Percentiles rank a stretch among this genome's conserved stretches.
Evolutionary conservation across 2,329 filamentous ascomycete species (phyloP).

Genomic region (Alternaria ethzedia): DNA sequence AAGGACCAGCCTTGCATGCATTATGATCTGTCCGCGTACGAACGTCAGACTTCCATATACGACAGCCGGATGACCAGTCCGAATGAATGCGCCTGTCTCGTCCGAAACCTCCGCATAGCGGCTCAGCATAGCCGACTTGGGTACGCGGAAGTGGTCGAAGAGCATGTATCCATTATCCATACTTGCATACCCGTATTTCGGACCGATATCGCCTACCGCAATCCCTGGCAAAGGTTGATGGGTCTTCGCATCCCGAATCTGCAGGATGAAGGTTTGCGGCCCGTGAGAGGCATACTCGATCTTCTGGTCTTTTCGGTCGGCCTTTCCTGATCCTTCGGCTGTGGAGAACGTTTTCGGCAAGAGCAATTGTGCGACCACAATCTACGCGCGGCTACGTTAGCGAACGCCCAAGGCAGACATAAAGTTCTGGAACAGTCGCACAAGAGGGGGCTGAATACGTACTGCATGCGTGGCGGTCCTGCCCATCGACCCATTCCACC

Average conservation of each 20-base stretch:
- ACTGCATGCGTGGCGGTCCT: constrained; percentile 61
- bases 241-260: constrained; percentile 58
- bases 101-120: constrained; percentile 58
- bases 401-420: constrained; percentile 5
- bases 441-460: constrained; percentile 15
- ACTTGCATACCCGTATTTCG: constrained; percentile 61
- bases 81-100: constrained; percentile 53
- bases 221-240: constrained; percentile 57
- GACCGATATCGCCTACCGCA: constrained; percentile 61
- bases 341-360: constrained; percentile 40
- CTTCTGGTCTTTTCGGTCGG: constrained; percentile 18
- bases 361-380: constrained; percentile 60
- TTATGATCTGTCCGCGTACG: constrained; percentile 56
- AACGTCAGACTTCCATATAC: constrained; percentile 60
- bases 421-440: constrained; percentile 10
- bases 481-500: constrained; percentile 62
- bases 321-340: not conserved
- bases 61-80: constrained; percentile 56
- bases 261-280: constrained; percentile 60
- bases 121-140: constrained; percentile 58
- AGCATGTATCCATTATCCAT: constrained; percentile 64
- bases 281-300: constrained; percentile 53
- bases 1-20: constrained; percentile 60
- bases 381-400: constrained; percentile 32
- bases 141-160: constrained; percentile 56